Conservation (phyloP, 805 yeast species). For the Spencermartinsiella europaea region DNA sequence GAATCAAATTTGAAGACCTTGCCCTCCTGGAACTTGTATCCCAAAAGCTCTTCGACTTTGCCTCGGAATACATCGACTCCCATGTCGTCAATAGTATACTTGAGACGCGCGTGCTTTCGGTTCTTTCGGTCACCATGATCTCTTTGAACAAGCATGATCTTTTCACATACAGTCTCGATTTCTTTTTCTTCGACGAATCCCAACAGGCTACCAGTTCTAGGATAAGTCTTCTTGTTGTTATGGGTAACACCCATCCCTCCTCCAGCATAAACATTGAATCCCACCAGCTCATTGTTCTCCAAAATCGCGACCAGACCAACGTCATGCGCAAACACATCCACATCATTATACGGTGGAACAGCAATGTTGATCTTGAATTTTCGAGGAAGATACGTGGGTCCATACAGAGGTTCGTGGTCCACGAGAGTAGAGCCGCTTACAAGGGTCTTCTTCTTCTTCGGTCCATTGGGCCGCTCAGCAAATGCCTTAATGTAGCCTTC, state of each 20-base stretch:
- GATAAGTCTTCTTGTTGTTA: conserved; percentile 93
- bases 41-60: conserved; percentile 80
- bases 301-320: conserved; percentile 88
- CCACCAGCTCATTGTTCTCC: conserved; percentile 55
- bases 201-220: conserved; percentile 84
- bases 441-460: conserved; percentile 71
- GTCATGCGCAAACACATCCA: conserved; percentile 94
- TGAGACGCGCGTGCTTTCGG: conserved; percentile 96
- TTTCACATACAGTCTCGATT: conserved; percentile 76
- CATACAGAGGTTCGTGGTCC: conserved; percentile 80
- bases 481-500: conserved; percentile 59
- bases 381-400: conserved; percentile 84
- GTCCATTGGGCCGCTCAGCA: conserved; percentile 67
- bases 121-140: conserved; percentile 92
- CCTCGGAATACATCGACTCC: conserved; percentile 78
- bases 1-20: conserved; percentile 73
- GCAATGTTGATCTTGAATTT: conserved; percentile 93
- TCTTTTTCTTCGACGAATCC: conserved; percentile 71
- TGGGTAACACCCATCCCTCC: conserved; percentile 99
- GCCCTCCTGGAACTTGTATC: conserved; percentile 65
- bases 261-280: conserved; percentile 87
- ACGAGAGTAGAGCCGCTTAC: conserved; percentile 84
- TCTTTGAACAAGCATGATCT: conserved; percentile 89
- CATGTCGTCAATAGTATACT: conserved; percentile 92
- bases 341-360: conserved; percentile 94